Base-by-base conservation (phyloP, 2,329 filamentous ascomycete genomes). In the Metarhizium album region DNA sequence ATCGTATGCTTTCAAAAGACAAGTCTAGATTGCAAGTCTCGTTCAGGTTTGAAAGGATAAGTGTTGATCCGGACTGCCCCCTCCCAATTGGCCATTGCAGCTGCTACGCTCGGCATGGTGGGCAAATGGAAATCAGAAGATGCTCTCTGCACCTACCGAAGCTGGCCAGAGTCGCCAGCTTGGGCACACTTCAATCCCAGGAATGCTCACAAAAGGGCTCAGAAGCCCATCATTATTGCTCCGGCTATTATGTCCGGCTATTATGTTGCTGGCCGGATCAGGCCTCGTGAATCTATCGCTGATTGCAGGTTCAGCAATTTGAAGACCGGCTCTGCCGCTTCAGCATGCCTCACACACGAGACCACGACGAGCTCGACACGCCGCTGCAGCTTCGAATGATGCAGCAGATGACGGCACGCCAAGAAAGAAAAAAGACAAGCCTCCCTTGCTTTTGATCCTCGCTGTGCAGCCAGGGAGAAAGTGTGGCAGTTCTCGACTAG, bases 381-480 rank as follows among this genome's bases (percentile, higher is more conserved):
- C 40, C 11, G 42, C 31, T 7, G 8, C 49, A 40, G 35, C 40
- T 7, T 24, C 18, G 6, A 45, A 47, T 23, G 46, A 51, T 4
- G 20, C 11, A 24, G 49, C 22, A 27, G 43, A 45, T 9, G 22
- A 37, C 5, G 49, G 35, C n/a, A 49, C 37, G 13, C 43, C 53
- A 56, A 85, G 84, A 64, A 74, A 82, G 40, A 81, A 64, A 74
- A 82, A 38, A 81, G 82, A 58, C 72, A 83, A 52, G 82, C 86
- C 7, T 85, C 82, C 27, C 72, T 82, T 54, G 83, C 83, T 33
- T 87, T 83, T 65, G 82, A 87, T 59, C 80, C 80, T 57, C 87
- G 83, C 60, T 76, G 83, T 45, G 73, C 74, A 14, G 80, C 80
- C 47, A 77, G 83, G 54, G 84, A 87, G n/a, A 64, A 87, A 85